These are phyloP conservation scores for Saccharum hybrid DNA, from an alignment of 202 grass and related monocot genomes.

Conservation along the genomic window DNA sequence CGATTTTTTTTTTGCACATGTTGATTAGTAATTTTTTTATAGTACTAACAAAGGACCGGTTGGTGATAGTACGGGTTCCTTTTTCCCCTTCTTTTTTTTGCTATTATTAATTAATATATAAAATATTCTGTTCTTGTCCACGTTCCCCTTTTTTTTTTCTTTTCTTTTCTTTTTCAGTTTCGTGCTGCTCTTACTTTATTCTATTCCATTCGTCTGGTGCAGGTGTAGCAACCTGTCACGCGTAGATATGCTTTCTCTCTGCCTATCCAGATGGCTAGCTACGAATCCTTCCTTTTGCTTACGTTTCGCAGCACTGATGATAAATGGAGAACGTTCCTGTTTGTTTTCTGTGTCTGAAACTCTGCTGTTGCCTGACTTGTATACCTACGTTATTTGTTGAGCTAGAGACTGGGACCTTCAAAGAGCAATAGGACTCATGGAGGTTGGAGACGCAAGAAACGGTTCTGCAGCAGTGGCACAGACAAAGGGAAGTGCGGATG, in stretches of 20 bases:
- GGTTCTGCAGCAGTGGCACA: slow-evolving; percentile 50
- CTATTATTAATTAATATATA: neutral
- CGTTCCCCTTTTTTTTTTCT: neutral
- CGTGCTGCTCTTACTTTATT: neutral
- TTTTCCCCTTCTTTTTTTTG: neutral
- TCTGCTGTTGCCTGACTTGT: neutral
- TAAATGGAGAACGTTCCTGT: no score
- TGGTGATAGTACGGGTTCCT: no score
- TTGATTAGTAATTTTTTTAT: neutral
- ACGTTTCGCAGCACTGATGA: neutral
- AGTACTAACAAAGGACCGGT: neutral
- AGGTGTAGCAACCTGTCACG: neutral
- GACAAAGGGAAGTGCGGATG: slow-evolving; percentile 65
- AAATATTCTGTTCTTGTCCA: neutral
- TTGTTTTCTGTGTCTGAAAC: neutral
- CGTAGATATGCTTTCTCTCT: neutral
- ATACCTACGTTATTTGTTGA: neutral
- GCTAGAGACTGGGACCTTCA: slow-evolving; percentile 73
- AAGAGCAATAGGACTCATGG: slow-evolving; percentile 70
- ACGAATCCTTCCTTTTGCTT: neutral
- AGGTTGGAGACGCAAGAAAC: slow-evolving; percentile 73
- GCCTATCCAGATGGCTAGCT: neutral
- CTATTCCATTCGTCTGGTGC: neutral
- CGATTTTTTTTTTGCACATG: neutral
- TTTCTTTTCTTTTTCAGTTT: neutral